Base-by-base conservation (phyloP, 805 yeast species). In the Yarrowia sp. region DNA sequence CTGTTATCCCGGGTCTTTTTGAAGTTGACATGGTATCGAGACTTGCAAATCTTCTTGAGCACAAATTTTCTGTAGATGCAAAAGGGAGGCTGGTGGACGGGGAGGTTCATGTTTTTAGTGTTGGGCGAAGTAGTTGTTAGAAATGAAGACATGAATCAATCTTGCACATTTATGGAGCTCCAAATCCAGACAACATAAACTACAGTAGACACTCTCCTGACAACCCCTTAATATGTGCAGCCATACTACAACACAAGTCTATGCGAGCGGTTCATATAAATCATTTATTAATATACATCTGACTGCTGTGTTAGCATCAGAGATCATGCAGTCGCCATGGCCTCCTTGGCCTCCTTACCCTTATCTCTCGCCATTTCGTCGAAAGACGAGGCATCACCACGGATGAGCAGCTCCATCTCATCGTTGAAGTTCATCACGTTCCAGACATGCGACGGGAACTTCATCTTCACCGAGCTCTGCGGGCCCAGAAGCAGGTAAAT, bases 351-450 rank as follows among this genome's bases (percentile, higher is more conserved):
- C 24, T 24, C 32, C 18, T 51, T 24, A 12, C 12, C 1, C 24
- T 51, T 33, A 8, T 51, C 42, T 25, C 58, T n/a, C 6, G 58
- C 58, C 41, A 24, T 24, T 6, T 7, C 16, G 4, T 51, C 42
- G 4, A 24, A 24, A 1, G 22, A 12, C 4, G 42, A 33, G 1
- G 32, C 33, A 18, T 35, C 58, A 10, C 58, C 58, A 6, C 58
- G 42, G 12, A 51, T 51, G 4, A 51, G 21, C 42, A 22, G 3
- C 24, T 51, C 58, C 58, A 51, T 51, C 42, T 51, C 58, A n/a
- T 51, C 58, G 24, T 51, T 51, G 58, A 19, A 51, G 58, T 51
- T 51, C 58, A 51, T 51, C 8, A 51, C 58, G n/a, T 51, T 35
- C 58, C 58, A 51, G 12, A 51, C 58, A 7, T 42, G 42, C 7